These are phyloP conservation scores for Volutella citrinella DNA, from an alignment of 2,329 filamentous ascomycete genomes.

Conservation along the genomic window DNA sequence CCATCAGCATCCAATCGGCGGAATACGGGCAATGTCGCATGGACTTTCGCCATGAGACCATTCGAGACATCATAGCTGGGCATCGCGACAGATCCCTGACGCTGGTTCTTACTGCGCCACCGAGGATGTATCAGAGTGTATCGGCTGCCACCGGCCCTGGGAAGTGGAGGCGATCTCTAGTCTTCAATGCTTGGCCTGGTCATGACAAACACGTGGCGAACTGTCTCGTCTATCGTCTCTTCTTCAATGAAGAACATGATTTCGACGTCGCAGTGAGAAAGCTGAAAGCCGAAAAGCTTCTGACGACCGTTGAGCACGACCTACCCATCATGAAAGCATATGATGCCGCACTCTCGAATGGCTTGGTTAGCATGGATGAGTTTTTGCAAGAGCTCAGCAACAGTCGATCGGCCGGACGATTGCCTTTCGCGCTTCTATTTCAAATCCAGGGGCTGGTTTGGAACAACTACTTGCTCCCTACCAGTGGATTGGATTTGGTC, in stretches of 20 bases:
- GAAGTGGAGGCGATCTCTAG: slow-evolving; percentile 27
- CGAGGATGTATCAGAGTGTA: slow-evolving; percentile 42
- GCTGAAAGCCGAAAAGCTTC: slow-evolving; percentile 19
- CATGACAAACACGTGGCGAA: slow-evolving; percentile 24
- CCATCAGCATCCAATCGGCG: slow-evolving; percentile 32
- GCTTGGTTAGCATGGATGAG: too few relatives aligned
- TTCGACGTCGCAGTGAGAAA: slow-evolving; percentile 15
- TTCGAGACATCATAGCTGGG: slow-evolving; percentile 43
- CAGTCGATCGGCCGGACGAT: slow-evolving; percentile 16
- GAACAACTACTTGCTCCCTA: slow-evolving; percentile 61
- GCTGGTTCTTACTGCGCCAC: slow-evolving; percentile 50
- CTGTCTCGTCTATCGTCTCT: slow-evolving; percentile 45
- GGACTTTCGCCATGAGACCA: slow-evolving; percentile 47
- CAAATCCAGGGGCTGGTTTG: slow-evolving; percentile 62
- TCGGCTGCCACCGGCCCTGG: slow-evolving; percentile 2
- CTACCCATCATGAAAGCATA: too few relatives aligned
- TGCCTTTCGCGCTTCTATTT: slow-evolving; percentile 54
- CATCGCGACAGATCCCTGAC: slow-evolving; percentile 37
- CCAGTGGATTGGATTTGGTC: slow-evolving; percentile 45
- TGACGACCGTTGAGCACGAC: slow-evolving; percentile 21
- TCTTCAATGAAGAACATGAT: not conserved
- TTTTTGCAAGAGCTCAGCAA: slow-evolving; percentile 23
- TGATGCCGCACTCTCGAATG: too few relatives aligned
- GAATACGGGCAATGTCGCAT: slow-evolving; percentile 25
- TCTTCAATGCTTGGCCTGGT: slow-evolving; percentile 20